Base-by-base conservation (phyloP, 495 filamentous ascomycete species). In the Hypoxylon trugodes region DNA sequence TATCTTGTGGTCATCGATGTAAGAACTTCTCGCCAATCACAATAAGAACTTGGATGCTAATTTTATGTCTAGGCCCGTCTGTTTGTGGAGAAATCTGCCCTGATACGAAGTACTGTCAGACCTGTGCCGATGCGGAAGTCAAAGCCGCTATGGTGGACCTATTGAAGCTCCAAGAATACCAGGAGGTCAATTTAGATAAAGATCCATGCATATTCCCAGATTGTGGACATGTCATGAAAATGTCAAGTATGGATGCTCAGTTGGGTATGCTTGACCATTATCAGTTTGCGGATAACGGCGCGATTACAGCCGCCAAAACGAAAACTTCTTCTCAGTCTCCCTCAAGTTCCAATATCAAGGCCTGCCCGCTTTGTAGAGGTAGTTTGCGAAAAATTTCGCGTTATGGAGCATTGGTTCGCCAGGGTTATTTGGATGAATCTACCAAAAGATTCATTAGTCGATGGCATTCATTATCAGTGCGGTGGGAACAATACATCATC, bases 1-100 rank as follows among this genome's bases (percentile, higher is more conserved):
- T 91, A 2, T 16, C 25, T 1, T 92, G 89, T 69, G 86, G 87
- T 0, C 86, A 89, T 60, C 81, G 75, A 61, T 68, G 65, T 59
- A 41, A 52, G 59, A 47, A 16, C 16, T 28, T 1, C 6, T 19
- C 21, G 24, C 15, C 9, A n/a, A 24, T n/a, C 42, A 21, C 15
- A 19, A 21, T 18, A 19, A 24, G 18, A 33, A 5, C n/a, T 18
- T 8, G 1, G 16, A 43, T 4, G 18, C 46, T 59, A 45, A 51
- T 25, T 12, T 6, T 36, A 2, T 18, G 9, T 36, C 1, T 26
- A 73, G 88, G 86, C 65, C 90, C 90, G 1, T 86, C 83, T 0
- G 64, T 90, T 8, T 91, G 88, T 56, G 88, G 89, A 1, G 89
- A 93, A 60, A 45, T 47, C 0, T 93, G 89, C 60, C 89, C 89